Evolutionary conservation across 768 basidiomycete genomes (phyloP).

Genomic region (Mycena filopes): DNA sequence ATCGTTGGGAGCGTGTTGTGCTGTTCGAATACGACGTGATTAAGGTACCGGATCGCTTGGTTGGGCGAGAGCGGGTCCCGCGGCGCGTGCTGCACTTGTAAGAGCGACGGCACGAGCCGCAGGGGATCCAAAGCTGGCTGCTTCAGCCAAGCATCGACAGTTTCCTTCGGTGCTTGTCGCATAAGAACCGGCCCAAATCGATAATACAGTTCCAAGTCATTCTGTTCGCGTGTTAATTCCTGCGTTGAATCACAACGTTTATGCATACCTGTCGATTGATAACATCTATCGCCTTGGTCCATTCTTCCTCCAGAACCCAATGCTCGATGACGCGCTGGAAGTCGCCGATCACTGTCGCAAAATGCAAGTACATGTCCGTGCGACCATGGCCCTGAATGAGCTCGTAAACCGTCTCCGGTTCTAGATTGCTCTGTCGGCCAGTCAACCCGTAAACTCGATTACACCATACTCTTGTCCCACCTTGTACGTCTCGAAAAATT

Average conservation of each 20-base stretch:
- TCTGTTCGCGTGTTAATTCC: conserved; percentile 52
- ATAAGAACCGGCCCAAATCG: conserved; percentile 91
- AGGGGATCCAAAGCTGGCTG: conserved; percentile 83
- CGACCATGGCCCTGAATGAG: conserved; percentile 94
- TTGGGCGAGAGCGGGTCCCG: conserved; percentile 80
- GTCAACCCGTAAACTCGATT: neutral
- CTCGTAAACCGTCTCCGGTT: conserved; percentile 88
- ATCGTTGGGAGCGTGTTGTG: conserved; percentile 85
- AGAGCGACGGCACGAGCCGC: conserved; percentile 88
- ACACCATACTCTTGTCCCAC: conserved; percentile 47
- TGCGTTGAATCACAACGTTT: neutral
- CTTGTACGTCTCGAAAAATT: conserved; percentile 96
- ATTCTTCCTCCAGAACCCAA: conserved; percentile 93
- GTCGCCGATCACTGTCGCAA: conserved; percentile 85
- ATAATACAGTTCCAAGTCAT: conserved; percentile 91
- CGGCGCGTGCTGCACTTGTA: conserved; percentile 80
- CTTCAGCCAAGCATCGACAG: conserved; percentile 92
- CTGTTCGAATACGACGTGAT: conserved; percentile 84
- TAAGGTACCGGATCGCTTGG: conserved; percentile 91
- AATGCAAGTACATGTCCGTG: conserved; percentile 92
- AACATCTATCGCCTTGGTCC: conserved; percentile 90
- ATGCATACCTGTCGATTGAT: conserved; percentile 84
- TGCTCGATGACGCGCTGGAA: conserved; percentile 87
- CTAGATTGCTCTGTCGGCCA: conserved; percentile 75
- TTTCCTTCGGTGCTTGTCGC: conserved; percentile 86